Conservation (phyloP, 2,329 filamentous ascomycete species). For the Scedosporium dehoogii region DNA sequence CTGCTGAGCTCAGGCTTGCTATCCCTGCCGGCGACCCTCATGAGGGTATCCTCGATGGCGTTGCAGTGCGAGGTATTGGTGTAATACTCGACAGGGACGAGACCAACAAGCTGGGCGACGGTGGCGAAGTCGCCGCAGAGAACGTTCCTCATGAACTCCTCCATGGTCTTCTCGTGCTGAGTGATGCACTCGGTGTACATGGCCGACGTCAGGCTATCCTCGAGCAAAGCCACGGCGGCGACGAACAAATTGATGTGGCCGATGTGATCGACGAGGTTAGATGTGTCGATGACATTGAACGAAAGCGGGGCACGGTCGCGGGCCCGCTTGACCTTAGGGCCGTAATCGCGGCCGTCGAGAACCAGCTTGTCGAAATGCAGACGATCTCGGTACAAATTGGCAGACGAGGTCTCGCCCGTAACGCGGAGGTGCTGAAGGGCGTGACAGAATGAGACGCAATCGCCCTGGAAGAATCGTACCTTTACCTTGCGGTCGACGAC, state of each 20-base stretch:
- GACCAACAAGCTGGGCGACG: not conserved
- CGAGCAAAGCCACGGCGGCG: not conserved
- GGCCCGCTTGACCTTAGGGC: not conserved
- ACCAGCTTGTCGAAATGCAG: not conserved
- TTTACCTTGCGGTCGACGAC: not conserved
- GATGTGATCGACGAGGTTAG: not conserved
- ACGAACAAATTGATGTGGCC: not conserved
- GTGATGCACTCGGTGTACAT: not conserved
- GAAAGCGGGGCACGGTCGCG: not conserved
- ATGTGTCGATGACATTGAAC: not conserved
- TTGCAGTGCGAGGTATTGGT: not conserved
- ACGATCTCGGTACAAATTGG: not conserved
- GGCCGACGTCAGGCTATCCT: not conserved
- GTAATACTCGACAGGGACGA: not conserved
- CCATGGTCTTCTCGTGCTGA: not conserved
- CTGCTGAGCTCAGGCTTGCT: not conserved
- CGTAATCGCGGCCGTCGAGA: not conserved
- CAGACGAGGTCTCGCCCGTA: not conserved
- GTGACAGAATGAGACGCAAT: not conserved
- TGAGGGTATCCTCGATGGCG: not conserved
- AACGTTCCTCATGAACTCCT: not conserved
- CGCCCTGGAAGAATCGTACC: not conserved
- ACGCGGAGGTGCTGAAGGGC: not conserved
- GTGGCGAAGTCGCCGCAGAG: not conserved
- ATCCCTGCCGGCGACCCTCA: not conserved